Conservation (phyloP, 441 rosid species). For the Arabidopsis hybrid region DNA sequence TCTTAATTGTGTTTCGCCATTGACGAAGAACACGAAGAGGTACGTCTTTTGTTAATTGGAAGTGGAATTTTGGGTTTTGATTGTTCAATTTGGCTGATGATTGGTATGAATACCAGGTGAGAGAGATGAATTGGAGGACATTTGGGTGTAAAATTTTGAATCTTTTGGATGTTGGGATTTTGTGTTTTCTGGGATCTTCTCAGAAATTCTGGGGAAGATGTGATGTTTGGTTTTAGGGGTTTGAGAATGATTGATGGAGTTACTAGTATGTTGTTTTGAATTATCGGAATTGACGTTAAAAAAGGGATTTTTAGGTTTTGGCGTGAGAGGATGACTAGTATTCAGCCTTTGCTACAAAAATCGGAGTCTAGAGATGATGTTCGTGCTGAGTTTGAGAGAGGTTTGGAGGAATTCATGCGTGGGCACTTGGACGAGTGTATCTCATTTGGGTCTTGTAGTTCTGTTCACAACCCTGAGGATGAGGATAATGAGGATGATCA, state of each 20-base stretch:
- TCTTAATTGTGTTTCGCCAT: constrained; percentile 26
- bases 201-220: not conserved
- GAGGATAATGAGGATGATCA: constrained; percentile 80
- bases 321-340: constrained; percentile 26
- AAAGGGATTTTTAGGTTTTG: constrained; percentile 12
- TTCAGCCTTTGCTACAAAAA: constrained; percentile 57
- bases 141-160: constrained; percentile 35
- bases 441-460: constrained; percentile 78
- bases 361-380: constrained; percentile 65
- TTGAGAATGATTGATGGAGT: constrained; percentile 30
- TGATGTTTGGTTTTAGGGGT: constrained; percentile 12
- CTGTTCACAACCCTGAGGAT: constrained; percentile 59
- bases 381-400: constrained; percentile 64
- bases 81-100: constrained; percentile 30
- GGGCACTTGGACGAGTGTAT: constrained; percentile 67
- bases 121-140: constrained; percentile 40
- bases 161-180: constrained; percentile 29
- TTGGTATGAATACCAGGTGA: constrained; percentile 46
- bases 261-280: constrained; percentile 6
- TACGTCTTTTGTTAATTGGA: constrained; percentile 33
- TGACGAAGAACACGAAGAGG: constrained; percentile 48
- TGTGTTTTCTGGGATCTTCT: constrained; percentile 20
- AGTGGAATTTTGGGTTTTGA: constrained; percentile 30
- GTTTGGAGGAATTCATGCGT: constrained; percentile 70
- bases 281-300: constrained; percentile 22